These are phyloP conservation scores for Rhizomucor miehei DNA, from an alignment of 371 early-diverging fungal genomes.

Conservation along the genomic window DNA sequence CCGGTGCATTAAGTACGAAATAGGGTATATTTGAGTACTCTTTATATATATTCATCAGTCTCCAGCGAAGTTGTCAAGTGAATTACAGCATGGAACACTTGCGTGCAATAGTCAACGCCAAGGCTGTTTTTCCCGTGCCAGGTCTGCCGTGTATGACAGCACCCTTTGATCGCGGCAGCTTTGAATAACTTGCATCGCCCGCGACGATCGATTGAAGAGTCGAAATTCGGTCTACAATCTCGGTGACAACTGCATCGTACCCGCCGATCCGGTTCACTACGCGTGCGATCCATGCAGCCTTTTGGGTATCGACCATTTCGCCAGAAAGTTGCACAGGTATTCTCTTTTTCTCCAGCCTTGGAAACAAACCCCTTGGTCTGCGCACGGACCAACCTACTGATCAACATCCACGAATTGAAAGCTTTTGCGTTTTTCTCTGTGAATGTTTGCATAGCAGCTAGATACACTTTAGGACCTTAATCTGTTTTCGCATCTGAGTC, in stretches of 20 bases:
- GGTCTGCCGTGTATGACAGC: slow-evolving; percentile 56
- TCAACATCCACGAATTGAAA: too few relatives aligned
- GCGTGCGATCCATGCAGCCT: slow-evolving; percentile 31
- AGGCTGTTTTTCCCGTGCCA: slow-evolving; percentile 63
- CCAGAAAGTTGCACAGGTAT: too few relatives aligned
- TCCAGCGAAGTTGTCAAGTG: neutral
- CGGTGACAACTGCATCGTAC: slow-evolving; percentile 25
- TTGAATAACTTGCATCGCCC: slow-evolving; percentile 6
- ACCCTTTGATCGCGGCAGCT: slow-evolving; percentile 41
- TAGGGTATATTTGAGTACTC: slow-evolving; percentile 54
- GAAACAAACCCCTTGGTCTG: too few relatives aligned
- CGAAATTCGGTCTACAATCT: slow-evolving; percentile 24
- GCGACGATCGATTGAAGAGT: slow-evolving; percentile 12
- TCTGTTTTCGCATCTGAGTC: too few relatives aligned
- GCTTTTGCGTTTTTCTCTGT: too few relatives aligned
- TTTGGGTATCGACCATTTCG: slow-evolving; percentile 1
- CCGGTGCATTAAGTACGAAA: slow-evolving; percentile 62
- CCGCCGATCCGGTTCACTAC: slow-evolving; percentile 44
- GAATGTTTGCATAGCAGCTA: too few relatives aligned
- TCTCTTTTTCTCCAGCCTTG: too few relatives aligned
- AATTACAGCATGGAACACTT: slow-evolving; percentile 2
- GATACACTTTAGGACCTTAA: too few relatives aligned
- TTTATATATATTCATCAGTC: neutral
- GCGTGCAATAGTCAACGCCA: slow-evolving; percentile 56
- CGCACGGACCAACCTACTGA: too few relatives aligned